These are phyloP conservation scores for Fusarium mundagurra DNA, from an alignment of 2,329 filamentous ascomycete species.

Conservation along the genomic window DNA sequence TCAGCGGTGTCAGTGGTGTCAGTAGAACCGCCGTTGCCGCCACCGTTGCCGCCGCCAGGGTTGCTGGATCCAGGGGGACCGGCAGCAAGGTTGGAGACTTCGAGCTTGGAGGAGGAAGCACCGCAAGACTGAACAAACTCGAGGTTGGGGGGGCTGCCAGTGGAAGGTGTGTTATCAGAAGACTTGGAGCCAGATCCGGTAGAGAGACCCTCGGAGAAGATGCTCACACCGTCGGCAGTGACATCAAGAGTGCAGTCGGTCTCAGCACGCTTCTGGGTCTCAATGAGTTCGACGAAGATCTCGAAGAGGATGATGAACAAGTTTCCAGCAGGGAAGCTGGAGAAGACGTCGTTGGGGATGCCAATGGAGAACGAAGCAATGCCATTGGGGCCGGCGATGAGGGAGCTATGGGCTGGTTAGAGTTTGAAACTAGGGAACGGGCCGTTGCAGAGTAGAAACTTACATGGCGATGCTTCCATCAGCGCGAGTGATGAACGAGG, in stretches of 20 bases:
- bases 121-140: slow-evolving; percentile 24
- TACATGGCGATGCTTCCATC: slow-evolving; percentile 3
- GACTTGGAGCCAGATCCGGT: not conserved
- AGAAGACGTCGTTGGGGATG: not conserved
- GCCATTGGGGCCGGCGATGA: not conserved
- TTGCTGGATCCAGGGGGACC: slow-evolving; percentile 1
- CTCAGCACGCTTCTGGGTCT: not conserved
- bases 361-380: not conserved
- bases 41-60: not conserved
- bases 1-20: slow-evolving; percentile 48
- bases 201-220: not conserved
- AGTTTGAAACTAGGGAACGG: accelerated
- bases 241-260: slow-evolving; percentile 8
- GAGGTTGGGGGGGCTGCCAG: not conserved
- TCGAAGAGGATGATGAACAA: slow-evolving; percentile 10
- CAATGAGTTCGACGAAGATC: not conserved
- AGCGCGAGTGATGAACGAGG: not conserved
- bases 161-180: accelerated
- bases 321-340: not conserved
- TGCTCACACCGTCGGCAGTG: not conserved
- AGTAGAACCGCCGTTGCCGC: not conserved
- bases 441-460: not conserved
- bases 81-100: not conserved
- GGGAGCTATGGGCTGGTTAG: not conserved
- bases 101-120: not conserved